These are phyloP conservation scores for Teunomyces barrocoloradensis DNA, from an alignment of 805 yeast genomes.

Conservation along the genomic window DNA sequence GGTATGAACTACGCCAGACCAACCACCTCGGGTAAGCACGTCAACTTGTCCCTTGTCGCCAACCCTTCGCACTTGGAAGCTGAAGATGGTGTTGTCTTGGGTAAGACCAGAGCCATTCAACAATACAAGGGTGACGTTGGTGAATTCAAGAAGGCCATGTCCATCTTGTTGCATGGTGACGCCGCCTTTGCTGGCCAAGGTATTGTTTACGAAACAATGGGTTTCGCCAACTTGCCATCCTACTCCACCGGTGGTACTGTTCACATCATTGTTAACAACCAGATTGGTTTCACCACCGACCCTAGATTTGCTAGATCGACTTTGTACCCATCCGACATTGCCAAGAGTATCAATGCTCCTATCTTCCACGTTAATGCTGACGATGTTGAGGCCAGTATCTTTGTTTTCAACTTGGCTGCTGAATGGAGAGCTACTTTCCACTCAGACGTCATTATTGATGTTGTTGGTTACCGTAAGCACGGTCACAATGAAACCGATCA, in stretches of 20 bases:
- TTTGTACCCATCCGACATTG: slow-evolving; percentile 96
- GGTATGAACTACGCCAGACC: slow-evolving; percentile 99
- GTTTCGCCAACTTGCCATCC: slow-evolving; percentile 87
- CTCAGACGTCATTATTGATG: slow-evolving; percentile 92
- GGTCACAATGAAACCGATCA: slow-evolving; percentile 99
- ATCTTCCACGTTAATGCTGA: slow-evolving; percentile 99
- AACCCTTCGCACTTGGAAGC: slow-evolving; percentile 99
- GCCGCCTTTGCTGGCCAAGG: slow-evolving; percentile 99
- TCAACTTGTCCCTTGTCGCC: slow-evolving; percentile 93
- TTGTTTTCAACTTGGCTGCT: slow-evolving; percentile 93
- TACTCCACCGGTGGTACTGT: slow-evolving; percentile 98
- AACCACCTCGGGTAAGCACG: slow-evolving; percentile 96
- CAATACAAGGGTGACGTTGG: slow-evolving; percentile 88
- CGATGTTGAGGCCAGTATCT: slow-evolving; percentile 91
- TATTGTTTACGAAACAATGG: slow-evolving; percentile 98
- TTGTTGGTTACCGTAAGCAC: slow-evolving; percentile 97
- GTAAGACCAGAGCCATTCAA: slow-evolving; percentile 95
- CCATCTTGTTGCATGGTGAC: slow-evolving; percentile 95
- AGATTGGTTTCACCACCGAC: slow-evolving; percentile 99
- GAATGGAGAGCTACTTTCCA: slow-evolving; percentile 98
- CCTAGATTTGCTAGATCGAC: slow-evolving; percentile 98
- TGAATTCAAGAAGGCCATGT: slow-evolving; percentile 80
- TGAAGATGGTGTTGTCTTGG: slow-evolving; percentile 97
- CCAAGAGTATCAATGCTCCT: slow-evolving; percentile 95
- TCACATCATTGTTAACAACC: slow-evolving; percentile 95